Base-by-base conservation (phyloP, 192 early-diverging fungal species). In the Gigaspora rosea region DNA sequence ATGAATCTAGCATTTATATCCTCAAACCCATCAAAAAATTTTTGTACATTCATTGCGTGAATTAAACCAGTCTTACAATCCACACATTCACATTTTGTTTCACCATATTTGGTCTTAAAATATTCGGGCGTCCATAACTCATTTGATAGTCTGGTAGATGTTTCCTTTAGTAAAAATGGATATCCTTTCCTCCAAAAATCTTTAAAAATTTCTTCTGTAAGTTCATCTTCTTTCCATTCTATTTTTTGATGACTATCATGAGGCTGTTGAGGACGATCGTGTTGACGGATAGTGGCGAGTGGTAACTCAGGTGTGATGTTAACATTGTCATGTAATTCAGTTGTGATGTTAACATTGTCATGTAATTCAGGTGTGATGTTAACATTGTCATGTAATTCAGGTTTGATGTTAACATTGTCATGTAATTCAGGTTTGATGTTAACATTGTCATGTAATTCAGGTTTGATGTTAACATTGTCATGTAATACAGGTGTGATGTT, bases 101-200 rank as follows among this genome's bases (percentile, higher is more conserved):
- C 8, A 13, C 67, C 67, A 13, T 69, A 69, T 27, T 51, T 32
- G 8, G 48, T 15, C 27, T 20, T 69, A 47, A 69, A 51, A 32
- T 69, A 69, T 3, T 69, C 2, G 48, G 67, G 67, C 32, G 15
- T 50, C 67, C 67, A 69, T n/a, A 69, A 22, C 13, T 50, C 0
- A 15, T 48, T 11, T 15, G 13, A 6, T 50, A 50, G 49, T 50
- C 27, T 50, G 4, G 8, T 41, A 56, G 52, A 56, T 12, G 12
- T 13, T n/a, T 48, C 15, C 22, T 12, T 69, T 20, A 69, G 48
- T 11, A 69, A 20, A 27, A 69, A 50, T 27, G 67, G 67, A 27
- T 69, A 69, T 13, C 48, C 67, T 50, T 51, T 69, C 12, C 15
- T 69, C 67, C 67, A 69, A 7, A 69, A 27, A 7, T 69, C 48